Base-by-base conservation (phyloP, 2,329 filamentous ascomycete genomes). In the Colletotrichum costaricense region DNA sequence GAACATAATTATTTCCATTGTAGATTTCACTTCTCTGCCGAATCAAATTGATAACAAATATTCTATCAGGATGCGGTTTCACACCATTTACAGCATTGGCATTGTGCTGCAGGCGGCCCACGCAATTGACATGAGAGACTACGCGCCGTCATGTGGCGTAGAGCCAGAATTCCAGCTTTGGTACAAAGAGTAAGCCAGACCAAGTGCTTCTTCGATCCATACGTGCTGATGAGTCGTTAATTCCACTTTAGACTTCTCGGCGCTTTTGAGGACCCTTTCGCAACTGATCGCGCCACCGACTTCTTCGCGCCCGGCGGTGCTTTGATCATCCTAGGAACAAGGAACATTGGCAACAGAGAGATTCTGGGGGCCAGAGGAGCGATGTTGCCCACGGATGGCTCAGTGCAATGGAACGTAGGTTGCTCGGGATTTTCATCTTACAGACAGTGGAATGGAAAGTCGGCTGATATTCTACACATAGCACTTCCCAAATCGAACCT, bases 41-140 rank as follows among this genome's bases (percentile, higher is more conserved):
- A 35, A 11, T 35, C 33, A 35, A 35, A 11, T 14, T 35, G 1
- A 5, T 35, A 11, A 0, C 0, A 9, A 4, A 11, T 35, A 35
- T 35, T 2, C 3, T 1, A 35, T 2, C 33, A 57, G 11, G n/a
- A 57, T 57, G 55, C 28, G n/a, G 14, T 11, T 19, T 33, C 30
- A 26, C 6, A 57, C n/a, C 1, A n/a, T n/a, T 33, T 4, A 11
- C 0, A 30, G 4, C 55, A 9, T 57, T n/a, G 26, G 55, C 26
- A n/a, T 57, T 26, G 19, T 57, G 6, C 55, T 57, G 9, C 8
- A 30, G 4, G 55, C 55, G 11, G 24, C 26, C n/a, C 16, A 33
- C 14, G 55, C 55, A 16, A 33, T 57, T 9, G n/a, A 57, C 55
- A 57, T 33, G 55, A 57, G 14, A 33, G 55, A 57, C 16, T 57